phyloP scores from a whole-genome alignment of 805 yeast species.

The Candida nemodendra region DNA sequence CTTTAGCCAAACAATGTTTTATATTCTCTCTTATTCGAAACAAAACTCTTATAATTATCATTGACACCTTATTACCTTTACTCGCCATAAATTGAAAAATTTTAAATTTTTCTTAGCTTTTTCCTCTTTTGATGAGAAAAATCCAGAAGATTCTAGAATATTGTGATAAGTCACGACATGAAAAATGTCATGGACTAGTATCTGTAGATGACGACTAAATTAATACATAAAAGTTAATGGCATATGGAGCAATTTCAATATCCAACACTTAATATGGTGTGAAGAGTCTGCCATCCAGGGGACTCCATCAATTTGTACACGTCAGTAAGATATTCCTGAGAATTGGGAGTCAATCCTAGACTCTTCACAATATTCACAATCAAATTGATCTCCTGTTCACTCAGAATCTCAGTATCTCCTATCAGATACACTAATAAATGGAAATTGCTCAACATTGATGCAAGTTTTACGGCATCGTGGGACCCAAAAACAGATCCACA shows the following conservation, averaged over 20 bases:
- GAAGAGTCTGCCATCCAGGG: conserved; percentile 82
- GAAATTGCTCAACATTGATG: conserved; percentile 56
- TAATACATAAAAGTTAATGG: too few species aligned
- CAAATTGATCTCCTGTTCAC: conserved; percentile 50
- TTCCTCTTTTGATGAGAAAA: background rate
- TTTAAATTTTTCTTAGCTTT: conserved; percentile 12
- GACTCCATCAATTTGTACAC: conserved; percentile 50
- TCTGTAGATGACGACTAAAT: too few species aligned
- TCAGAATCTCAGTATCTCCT: conserved; percentile 53
- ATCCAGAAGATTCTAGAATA: conserved; percentile 19
- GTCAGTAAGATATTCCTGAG: conserved; percentile 29
- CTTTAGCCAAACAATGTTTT: too few species aligned
- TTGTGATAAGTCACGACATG: too few species aligned
- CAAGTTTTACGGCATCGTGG: conserved; percentile 24
- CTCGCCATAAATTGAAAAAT: conserved; percentile 9
- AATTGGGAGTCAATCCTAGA: conserved; percentile 36
- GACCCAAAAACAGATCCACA: conserved; percentile 28
- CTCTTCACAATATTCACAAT: conserved; percentile 48
- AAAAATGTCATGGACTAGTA: too few species aligned
- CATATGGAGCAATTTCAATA: conserved; percentile 2
- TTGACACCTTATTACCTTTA: too few species aligned
- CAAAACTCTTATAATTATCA: too few species aligned
- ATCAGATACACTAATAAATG: conserved; percentile 64
- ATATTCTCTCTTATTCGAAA: too few species aligned
- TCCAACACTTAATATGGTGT: conserved; percentile 43